phyloP scores from a whole-genome alignment of 352 stramenopile species.

The Globisporangium acanthophoron region DNA sequence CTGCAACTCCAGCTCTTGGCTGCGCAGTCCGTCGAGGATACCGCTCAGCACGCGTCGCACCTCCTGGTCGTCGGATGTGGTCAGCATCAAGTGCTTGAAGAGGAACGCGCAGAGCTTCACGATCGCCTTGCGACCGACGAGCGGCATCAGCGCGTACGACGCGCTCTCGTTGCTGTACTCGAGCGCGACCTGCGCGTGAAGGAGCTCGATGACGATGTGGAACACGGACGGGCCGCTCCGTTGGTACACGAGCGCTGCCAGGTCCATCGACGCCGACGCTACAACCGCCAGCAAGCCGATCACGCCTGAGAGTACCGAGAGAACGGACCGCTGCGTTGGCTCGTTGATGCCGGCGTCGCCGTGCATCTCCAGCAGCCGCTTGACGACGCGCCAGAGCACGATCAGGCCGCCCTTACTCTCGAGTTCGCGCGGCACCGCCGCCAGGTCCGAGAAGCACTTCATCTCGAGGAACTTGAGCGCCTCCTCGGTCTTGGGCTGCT shows the following conservation, averaged over 20 bases:
- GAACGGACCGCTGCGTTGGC: slow-evolving; percentile 10
- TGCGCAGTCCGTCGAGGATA: slow-evolving; percentile 67
- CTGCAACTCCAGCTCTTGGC: slow-evolving; percentile 52
- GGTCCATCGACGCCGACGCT: slow-evolving; percentile 46
- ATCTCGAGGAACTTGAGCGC: slow-evolving; percentile 73
- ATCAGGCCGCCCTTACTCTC: slow-evolving; percentile 45
- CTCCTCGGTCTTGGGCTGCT: slow-evolving; percentile 43
- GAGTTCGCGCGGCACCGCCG: slow-evolving; percentile 48
- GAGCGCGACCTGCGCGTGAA: slow-evolving; percentile 45
- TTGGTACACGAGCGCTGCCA: slow-evolving; percentile 29
- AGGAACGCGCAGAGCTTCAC: slow-evolving; percentile 70
- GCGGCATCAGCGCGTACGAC: slow-evolving; percentile 18
- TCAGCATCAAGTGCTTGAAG: slow-evolving; percentile 67
- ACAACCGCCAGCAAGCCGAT: slow-evolving; percentile 49
- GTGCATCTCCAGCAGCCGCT: slow-evolving; percentile 25
- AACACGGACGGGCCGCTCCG: slow-evolving; percentile 14
- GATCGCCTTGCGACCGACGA: slow-evolving; percentile 49
- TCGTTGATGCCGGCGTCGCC: slow-evolving; percentile 2
- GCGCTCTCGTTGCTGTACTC: slow-evolving; percentile 34
- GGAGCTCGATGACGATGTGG: slow-evolving; percentile 25
- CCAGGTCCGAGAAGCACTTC: slow-evolving; percentile 56
- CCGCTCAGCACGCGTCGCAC: slow-evolving; percentile 53
- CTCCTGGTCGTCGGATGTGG: slow-evolving; percentile 30
- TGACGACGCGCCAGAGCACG: slow-evolving; percentile 45
- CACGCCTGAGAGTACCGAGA: slow-evolving; percentile 38